A percentile compares a stretch with the other conserved stretches of the same genome.
phyloP scores from a whole-genome alignment of 257 asterid species.

The Orobanche coerulescens region DNA sequence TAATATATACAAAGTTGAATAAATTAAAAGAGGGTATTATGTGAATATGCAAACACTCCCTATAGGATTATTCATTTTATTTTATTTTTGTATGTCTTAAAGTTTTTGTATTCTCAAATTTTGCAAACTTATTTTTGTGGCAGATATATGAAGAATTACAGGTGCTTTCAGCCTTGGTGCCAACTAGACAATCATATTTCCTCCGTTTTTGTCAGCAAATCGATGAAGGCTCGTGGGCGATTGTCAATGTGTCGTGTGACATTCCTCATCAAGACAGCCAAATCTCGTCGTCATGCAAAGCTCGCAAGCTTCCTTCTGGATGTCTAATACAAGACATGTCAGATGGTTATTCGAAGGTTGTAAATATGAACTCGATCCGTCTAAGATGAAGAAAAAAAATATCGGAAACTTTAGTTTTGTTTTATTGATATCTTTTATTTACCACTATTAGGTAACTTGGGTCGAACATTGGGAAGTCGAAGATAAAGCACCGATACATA shows the following conservation, averaged over 20 bases:
- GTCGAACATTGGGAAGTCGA: constrained; percentile 87
- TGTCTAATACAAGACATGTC: constrained; percentile 94
- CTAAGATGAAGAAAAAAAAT: neutral
- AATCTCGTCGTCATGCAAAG: constrained; percentile 46
- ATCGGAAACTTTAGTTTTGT: neutral
- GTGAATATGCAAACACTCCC: neutral
- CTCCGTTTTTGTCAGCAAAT: constrained; percentile 81
- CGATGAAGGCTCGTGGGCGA: constrained; percentile 80
- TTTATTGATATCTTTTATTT: neutral
- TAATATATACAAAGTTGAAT: no score
- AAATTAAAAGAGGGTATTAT: no score
- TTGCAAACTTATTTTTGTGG: neutral
- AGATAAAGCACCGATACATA: constrained; percentile 54
- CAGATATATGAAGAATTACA: constrained; percentile 93
- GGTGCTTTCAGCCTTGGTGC: constrained; percentile 82
- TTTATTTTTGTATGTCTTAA: neutral
- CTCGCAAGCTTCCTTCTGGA: constrained; percentile 85
- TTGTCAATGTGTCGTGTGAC: constrained; percentile 80
- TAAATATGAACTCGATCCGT: neutral
- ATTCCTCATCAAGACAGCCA: constrained; percentile 57
- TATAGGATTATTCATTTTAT: no score
- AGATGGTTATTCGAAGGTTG: constrained; percentile 89
- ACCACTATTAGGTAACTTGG: constrained; percentile 62
- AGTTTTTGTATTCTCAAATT: neutral
- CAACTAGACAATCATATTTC: constrained; percentile 58